Evolutionary conservation across 345 rosid genomes (phyloP), one percentile per base, ranked within the genome.

Genomic region (Hypericum perforatum): DNA sequence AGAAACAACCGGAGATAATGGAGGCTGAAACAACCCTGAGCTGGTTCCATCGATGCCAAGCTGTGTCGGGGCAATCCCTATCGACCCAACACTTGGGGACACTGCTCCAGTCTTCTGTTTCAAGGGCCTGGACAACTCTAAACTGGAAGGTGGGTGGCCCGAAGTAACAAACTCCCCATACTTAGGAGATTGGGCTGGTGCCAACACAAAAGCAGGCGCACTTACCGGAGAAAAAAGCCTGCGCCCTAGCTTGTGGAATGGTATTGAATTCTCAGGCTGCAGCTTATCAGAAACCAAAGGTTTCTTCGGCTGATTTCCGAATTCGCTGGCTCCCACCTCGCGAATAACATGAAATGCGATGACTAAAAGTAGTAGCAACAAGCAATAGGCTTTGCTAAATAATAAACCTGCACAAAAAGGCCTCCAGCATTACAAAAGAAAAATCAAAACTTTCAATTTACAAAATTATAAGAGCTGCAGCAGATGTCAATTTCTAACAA

Each of bases 11-110:
- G 89, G 96, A 59, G 98, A 74, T 58, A 92, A 65, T 49, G 98
- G 95, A 43, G 98, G 94, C 70, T 85, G 76, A 57, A 89, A 65
- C 73, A 88, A 72, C 65, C 63, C 70, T 16, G 80, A 53, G 64
- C 85, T 77, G 63, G 74, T 49, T 58, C 76, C 68, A 56, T 88
- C 80, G 47, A 64, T 62, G 47, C 72, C 62, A 29, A 74, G 64
- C 54, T 77, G 90, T 54, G 80, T 49, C 45, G 98, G 98, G 63
- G 96, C 73, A 65, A 85, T 69, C 69, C 74, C 77, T 60, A 72
- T 69, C 71, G 78, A 69, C 52, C 82, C 81, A 50, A 69, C 76
- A 63, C 76, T 62, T 49, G 95, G 78, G 62, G 88, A 73, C 58
- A 61, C 63, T 57, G 69, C 59, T 6, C 69, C 63, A 59, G 62